Evolutionary conservation across 495 filamentous ascomycete genomes (phyloP), one percentile per base, ranked within the genome.

Genomic region (Schizothecium vesticola): DNA sequence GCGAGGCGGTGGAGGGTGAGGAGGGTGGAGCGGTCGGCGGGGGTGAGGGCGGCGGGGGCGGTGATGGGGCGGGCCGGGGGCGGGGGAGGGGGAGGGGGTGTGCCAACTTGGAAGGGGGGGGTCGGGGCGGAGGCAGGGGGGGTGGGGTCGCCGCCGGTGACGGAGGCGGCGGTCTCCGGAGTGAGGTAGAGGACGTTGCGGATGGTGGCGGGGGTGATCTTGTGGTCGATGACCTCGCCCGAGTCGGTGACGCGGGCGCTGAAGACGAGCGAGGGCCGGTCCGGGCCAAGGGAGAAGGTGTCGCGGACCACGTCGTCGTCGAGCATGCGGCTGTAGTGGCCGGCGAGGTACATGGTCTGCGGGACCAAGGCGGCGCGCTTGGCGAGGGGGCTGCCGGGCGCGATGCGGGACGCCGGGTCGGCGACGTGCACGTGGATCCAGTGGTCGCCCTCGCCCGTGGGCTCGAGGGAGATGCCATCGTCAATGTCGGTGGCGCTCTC

Each of bases 361-460:
- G 85, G 79, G 29, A 89, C 81, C 31, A 86, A 78, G 33, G 87
- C 83, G 0, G 94, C 93, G 70, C 89, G 85, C 69, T 86, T 79
- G 22, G 89, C 87, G 19, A 91, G 75, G 12, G 79, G 73, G 59
- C 87, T 80, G 21, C 88, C 81, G 13, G 83, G 84, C 1, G 74
- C 58, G 64, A 98, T 83, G 70, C 90, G 91, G n/a, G 95, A 92
- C 4, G 93, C 90, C 2, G 94, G 96, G 73, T 98, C 95, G n/a
- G 96, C 95, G 43, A 96, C 83, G 74, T 99, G 95, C 12, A 96
- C 77, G 73, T 91, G 93, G 31, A 98, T 80, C 96, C 96, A 98
- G 72, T 86, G 90, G 19, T 90, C 86, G 4, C 83, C 82, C 1
- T 80, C 78, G 0, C 82, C 80, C 2, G 91, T 83, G 11, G 77